Percentiles rank a stretch among this genome's conserved stretches.
Conservation (phyloP, 2,329 filamentous ascomycete species). For the Balansia obtecta region DNA sequence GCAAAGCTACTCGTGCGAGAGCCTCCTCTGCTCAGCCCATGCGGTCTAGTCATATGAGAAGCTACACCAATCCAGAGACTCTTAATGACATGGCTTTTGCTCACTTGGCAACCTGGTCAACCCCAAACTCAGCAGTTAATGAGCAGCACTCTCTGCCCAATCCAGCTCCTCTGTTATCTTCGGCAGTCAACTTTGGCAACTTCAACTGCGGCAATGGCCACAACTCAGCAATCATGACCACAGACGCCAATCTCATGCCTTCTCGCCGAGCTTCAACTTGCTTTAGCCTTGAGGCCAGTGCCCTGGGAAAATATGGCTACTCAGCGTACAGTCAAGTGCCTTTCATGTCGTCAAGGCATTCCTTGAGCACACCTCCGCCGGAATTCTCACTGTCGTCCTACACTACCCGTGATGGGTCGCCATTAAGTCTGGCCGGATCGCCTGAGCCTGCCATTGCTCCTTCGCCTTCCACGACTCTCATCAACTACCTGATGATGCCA, state of each 20-base stretch:
- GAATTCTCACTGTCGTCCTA: slow-evolving; percentile 35
- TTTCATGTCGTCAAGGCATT: slow-evolving; percentile 15
- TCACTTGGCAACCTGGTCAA: slow-evolving; percentile 26
- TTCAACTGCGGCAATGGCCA: slow-evolving; percentile 13
- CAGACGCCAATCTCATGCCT: slow-evolving; percentile 1
- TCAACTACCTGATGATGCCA: slow-evolving; percentile 63
- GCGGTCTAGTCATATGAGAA: slow-evolving; percentile 38
- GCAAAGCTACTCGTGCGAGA: slow-evolving; percentile 14
- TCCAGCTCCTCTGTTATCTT: slow-evolving; percentile 46
- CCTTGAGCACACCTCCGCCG: slow-evolving; percentile 9
- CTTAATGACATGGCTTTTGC: slow-evolving; percentile 27
- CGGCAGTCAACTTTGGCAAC: slow-evolving; percentile 46
- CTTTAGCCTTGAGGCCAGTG: slow-evolving; percentile 53
- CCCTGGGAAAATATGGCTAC: slow-evolving; percentile 62
- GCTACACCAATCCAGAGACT: slow-evolving; percentile 50
- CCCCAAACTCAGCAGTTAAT: slow-evolving; percentile 3
- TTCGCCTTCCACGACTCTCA: slow-evolving; percentile 50
- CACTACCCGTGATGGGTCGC: slow-evolving; percentile 32
- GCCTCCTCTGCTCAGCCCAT: slow-evolving; percentile 13
- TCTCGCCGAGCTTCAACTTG: slow-evolving; percentile 47
- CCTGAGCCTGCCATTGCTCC: slow-evolving; percentile 27
- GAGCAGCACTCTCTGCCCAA: slow-evolving; percentile 14
- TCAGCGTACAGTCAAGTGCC: slow-evolving; percentile 75
- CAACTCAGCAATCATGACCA: slow-evolving; percentile 5
- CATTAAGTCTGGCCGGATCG: slow-evolving; percentile 27